Conservation (phyloP, 164 flowering plant genomes). For the Tetracentron sinense region DNA sequence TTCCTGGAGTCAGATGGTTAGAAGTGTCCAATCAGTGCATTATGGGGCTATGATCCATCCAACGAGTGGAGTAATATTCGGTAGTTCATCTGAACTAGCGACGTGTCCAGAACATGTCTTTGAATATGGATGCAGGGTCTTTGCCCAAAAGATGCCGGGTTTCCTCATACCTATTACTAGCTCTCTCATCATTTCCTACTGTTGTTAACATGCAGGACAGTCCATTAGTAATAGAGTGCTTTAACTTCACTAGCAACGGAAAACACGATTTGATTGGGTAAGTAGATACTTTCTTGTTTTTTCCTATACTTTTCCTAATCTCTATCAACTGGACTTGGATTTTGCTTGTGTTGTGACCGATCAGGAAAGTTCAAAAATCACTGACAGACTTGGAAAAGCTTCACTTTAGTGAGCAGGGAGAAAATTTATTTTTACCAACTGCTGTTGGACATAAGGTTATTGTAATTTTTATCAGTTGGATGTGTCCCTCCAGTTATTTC, state of each 20-base stretch:
- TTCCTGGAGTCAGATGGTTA: not conserved
- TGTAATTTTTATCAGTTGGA: not conserved
- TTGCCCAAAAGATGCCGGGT: constrained; percentile 3
- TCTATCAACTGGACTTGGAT: not conserved
- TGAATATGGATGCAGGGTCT: constrained; percentile 5
- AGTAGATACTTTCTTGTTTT: constrained; percentile 1
- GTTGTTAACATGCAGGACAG: constrained; percentile 47
- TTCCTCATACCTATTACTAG: constrained; percentile 1
- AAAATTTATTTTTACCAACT: constrained; percentile 47
- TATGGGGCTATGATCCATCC: not conserved
- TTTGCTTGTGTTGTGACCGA: constrained; percentile 13
- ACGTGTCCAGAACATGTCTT: constrained; percentile 4
- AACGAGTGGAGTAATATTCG: not conserved
- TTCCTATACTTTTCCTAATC: not conserved
- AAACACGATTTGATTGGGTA: constrained; percentile 75
- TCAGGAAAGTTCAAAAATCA: constrained; percentile 68
- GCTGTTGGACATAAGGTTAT: constrained; percentile 62
- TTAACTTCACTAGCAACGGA: constrained; percentile 65
- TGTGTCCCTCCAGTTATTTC: not conserved
- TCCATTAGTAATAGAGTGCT: constrained; percentile 62
- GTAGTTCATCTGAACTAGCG: not conserved
- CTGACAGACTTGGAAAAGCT: constrained; percentile 65
- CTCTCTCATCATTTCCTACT: constrained; percentile 10
- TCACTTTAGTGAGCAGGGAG: constrained; percentile 44
- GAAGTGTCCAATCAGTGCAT: not conserved